Conservation (phyloP, 352 stramenopile species). For the Phytophthora kernoviae region DNA sequence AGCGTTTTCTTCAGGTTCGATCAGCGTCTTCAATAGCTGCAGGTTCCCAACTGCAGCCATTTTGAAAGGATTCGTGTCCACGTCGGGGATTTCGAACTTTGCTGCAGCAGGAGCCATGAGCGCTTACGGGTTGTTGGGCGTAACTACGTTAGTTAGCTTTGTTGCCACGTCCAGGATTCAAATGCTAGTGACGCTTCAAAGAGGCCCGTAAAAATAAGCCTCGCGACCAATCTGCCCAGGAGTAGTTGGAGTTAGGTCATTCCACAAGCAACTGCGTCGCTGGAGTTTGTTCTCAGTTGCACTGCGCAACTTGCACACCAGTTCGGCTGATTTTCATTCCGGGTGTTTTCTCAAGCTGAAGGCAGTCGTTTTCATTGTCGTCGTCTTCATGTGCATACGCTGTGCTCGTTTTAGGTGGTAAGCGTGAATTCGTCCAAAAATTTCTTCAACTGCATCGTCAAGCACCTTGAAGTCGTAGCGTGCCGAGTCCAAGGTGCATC, state of each 20-base stretch:
- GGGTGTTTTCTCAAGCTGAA: background rate
- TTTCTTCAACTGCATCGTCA: slow-evolving; percentile 46
- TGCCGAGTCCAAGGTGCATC: slow-evolving; percentile 26
- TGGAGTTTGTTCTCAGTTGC: too few relatives aligned
- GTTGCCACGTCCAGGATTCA: slow-evolving; percentile 1
- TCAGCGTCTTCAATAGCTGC: slow-evolving; percentile 66
- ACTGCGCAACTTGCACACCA: too few relatives aligned
- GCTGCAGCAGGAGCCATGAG: slow-evolving; percentile 29
- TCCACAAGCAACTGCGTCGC: too few relatives aligned
- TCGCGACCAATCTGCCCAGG: background rate
- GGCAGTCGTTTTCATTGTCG: slow-evolving; percentile 14
- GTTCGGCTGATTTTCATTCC: too few relatives aligned
- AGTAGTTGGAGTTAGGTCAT: too few relatives aligned
- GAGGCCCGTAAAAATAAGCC: slow-evolving; percentile 12
- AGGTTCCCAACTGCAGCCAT: slow-evolving; percentile 83
- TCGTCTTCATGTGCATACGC: slow-evolving; percentile 39
- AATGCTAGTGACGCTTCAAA: slow-evolving; percentile 17
- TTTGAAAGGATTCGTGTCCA: slow-evolving; percentile 89
- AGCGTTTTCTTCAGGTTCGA: slow-evolving; percentile 49
- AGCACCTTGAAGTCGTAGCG: slow-evolving; percentile 53
- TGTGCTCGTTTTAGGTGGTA: slow-evolving; percentile 29
- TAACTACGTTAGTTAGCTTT: too few relatives aligned
- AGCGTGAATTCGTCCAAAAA: slow-evolving; percentile 44
- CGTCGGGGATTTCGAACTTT: slow-evolving; percentile 81
- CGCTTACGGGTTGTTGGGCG: too few relatives aligned